Evolutionary conservation across 305 asterid species (phyloP).

Genomic region (Andrographis paniculata): DNA sequence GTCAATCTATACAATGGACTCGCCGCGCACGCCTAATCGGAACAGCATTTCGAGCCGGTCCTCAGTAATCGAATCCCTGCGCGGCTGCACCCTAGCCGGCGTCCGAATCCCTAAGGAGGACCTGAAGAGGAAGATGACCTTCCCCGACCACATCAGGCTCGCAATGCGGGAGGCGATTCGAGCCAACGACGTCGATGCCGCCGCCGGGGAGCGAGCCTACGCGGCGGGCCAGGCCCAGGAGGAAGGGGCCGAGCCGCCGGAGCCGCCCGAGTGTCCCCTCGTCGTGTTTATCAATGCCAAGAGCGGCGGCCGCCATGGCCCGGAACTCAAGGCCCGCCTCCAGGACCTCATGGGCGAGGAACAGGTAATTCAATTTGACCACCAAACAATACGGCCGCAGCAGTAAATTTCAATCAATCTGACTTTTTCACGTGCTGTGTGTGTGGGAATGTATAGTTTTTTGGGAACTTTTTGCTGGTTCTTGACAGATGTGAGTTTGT

Average conservation of each 20-base stretch:
- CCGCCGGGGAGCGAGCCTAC: constrained; percentile 28
- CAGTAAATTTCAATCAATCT: neutral
- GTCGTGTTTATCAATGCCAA: constrained; percentile 64
- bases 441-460: constrained; percentile 3
- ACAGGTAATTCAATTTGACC: constrained; percentile 34
- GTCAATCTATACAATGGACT: constrained; percentile 25
- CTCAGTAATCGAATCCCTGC: constrained; percentile 62
- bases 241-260: too few relatives aligned
- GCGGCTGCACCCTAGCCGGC: constrained; percentile 72
- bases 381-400: neutral
- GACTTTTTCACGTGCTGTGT: constrained; percentile 1
- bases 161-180: constrained; percentile 59
- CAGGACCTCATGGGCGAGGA: constrained; percentile 73
- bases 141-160: constrained; percentile 63
- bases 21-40: constrained; percentile 36
- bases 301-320: constrained; percentile 88
- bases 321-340: constrained; percentile 66
- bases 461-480: neutral
- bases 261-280: constrained; percentile 49
- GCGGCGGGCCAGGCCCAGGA: too few relatives aligned
- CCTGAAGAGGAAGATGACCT: constrained; percentile 49
- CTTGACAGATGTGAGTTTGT: neutral
- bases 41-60: constrained; percentile 38
- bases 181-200: constrained; percentile 40
- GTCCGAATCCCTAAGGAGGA: constrained; percentile 57